These are phyloP conservation scores for Cercospora sesami DNA, from an alignment of 2,329 filamentous ascomycete genomes.

Conservation along the genomic window DNA sequence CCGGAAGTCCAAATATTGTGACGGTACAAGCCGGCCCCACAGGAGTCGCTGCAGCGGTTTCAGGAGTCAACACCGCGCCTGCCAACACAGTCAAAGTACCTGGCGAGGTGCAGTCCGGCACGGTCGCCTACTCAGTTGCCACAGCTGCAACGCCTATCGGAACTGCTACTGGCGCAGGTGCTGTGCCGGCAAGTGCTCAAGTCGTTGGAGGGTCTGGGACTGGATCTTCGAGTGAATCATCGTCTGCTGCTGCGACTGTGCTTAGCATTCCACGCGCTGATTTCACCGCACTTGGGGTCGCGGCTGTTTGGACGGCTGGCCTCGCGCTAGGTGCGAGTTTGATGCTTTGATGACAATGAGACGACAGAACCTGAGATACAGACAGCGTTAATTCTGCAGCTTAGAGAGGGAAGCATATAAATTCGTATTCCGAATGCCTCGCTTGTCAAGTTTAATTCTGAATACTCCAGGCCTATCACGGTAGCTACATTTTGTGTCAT, in stretches of 20 bases:
- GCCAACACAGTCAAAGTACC: conserved; percentile 26
- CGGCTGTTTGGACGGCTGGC: conserved; percentile 16
- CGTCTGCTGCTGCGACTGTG: conserved; percentile 17
- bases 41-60: conserved; percentile 34
- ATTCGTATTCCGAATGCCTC: not conserved
- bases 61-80: conserved; percentile 24
- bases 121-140: conserved; percentile 26
- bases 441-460: not conserved
- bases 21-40: conserved; percentile 32
- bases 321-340: conserved; percentile 21
- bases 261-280: conserved; percentile 20
- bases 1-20: conserved; percentile 29
- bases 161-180: conserved; percentile 35
- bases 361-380: conserved; percentile 19
- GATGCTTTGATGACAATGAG: conserved; percentile 22
- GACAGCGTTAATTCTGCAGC: conserved; percentile 1
- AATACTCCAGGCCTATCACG: not conserved
- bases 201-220: conserved; percentile 1
- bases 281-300: conserved; percentile 18
- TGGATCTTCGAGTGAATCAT: conserved; percentile 4
- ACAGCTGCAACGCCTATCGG: conserved; percentile 33
- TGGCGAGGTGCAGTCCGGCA: conserved; percentile 21
- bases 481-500: not conserved
- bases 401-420: not conserved
- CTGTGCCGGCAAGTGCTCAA: conserved; percentile 32